Percentiles rank a stretch among this genome's conserved stretches.
Evolutionary conservation across 768 basidiomycete genomes (phyloP).

Genomic region (Auricularia sp.): DNA sequence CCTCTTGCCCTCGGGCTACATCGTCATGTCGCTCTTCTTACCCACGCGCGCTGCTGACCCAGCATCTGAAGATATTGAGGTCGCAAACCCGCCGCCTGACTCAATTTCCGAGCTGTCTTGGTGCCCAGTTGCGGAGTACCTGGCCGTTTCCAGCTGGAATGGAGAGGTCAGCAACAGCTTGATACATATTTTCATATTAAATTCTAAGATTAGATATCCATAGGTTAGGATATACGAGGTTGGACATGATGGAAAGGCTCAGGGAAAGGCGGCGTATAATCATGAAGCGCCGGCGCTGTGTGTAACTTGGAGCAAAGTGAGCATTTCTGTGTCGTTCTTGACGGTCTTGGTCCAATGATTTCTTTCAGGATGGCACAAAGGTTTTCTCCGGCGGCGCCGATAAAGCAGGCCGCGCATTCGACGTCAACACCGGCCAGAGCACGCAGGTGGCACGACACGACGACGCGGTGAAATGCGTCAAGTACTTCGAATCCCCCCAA

Average conservation of each 20-base stretch:
- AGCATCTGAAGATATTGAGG: not conserved
- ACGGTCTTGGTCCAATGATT: not conserved
- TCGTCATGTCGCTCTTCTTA: too few species aligned
- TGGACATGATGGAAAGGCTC: constrained; percentile 5
- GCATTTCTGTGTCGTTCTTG: constrained; percentile 1
- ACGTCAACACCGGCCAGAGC: constrained; percentile 24
- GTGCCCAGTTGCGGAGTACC: constrained; percentile 6
- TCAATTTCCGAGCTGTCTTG: constrained; percentile 9
- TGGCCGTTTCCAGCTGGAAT: constrained; percentile 9
- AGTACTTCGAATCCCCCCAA: constrained; percentile 7
- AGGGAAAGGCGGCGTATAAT: constrained; percentile 27
- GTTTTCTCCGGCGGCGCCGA: constrained; percentile 33
- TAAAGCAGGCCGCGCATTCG: constrained; percentile 29
- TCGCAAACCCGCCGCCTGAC: constrained; percentile 7
- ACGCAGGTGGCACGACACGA: constrained; percentile 27
- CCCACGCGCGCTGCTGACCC: not conserved
- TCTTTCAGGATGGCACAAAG: constrained; percentile 24
- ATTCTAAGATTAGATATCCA: not conserved
- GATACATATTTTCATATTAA: not conserved
- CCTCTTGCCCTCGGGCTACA: too few species aligned
- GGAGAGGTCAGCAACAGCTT: constrained; percentile 1
- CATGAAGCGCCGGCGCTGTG: constrained; percentile 35
- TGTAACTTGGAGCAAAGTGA: constrained; percentile 30
- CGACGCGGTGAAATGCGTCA: constrained; percentile 22
- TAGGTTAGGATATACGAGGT: constrained; percentile 10